Evolutionary conservation across 2,329 filamentous ascomycete species (phyloP).

Genomic region (Aspergillus sp.): DNA sequence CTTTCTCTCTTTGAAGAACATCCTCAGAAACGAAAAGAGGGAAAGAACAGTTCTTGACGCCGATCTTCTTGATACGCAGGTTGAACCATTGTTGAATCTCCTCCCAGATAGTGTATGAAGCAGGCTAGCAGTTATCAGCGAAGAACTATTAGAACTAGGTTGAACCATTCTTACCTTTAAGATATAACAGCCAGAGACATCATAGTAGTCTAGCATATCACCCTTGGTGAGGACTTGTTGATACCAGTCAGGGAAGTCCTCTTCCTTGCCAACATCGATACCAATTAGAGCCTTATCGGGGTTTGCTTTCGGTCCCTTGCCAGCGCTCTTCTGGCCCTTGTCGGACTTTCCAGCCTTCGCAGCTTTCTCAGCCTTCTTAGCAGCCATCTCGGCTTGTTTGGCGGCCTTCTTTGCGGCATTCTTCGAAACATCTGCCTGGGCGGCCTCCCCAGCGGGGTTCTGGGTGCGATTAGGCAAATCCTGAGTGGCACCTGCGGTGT

Average conservation of each 20-base stretch:
- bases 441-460: slow-evolving; percentile 36
- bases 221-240: slow-evolving; percentile 96
- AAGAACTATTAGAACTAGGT: not conserved
- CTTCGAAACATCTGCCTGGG: slow-evolving; percentile 35
- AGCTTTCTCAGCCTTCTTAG: slow-evolving; percentile 39
- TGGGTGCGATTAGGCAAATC: slow-evolving; percentile 41
- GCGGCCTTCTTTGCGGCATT: slow-evolving; percentile 29
- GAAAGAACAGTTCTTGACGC: slow-evolving; percentile 94
- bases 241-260: slow-evolving; percentile 94
- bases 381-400: slow-evolving; percentile 24
- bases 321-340: slow-evolving; percentile 50
- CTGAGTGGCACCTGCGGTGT: slow-evolving; percentile 28
- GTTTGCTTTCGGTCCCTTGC: slow-evolving; percentile 53
- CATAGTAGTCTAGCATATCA: slow-evolving; percentile 97
- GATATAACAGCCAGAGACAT: slow-evolving; percentile 97
- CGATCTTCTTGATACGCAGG: slow-evolving; percentile 78
- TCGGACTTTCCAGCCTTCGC: slow-evolving; percentile 44
- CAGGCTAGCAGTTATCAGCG: slow-evolving; percentile 46
- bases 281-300: slow-evolving; percentile 71
- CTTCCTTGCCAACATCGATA: slow-evolving; percentile 80
- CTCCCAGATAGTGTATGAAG: slow-evolving; percentile 68
- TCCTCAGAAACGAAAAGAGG: slow-evolving; percentile 93
- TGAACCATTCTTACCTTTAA: slow-evolving; percentile 58
- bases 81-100: slow-evolving; percentile 61
- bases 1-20: slow-evolving; percentile 83